Evolutionary conservation across 2,329 filamentous ascomycete genomes (phyloP), one percentile per base, ranked within the genome.

Genomic region (Helotiales sp.): DNA sequence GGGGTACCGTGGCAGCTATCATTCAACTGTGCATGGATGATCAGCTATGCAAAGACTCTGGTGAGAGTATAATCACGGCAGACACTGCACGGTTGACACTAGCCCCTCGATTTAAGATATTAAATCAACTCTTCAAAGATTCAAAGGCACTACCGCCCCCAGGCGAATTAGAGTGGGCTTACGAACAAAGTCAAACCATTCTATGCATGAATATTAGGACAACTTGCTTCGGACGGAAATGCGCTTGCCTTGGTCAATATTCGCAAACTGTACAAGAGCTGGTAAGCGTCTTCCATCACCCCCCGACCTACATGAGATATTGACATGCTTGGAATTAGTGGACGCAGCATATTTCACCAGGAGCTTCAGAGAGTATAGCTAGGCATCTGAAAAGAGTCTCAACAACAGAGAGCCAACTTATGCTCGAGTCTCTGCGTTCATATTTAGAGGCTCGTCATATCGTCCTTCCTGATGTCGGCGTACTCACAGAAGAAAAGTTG

Each of bases 1-100:
- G 55, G 55, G 47, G 19, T 29, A 47, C 36, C 3, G 34, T 33
- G n/a, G 55, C 15, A 13, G 55, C 55, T 8, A 42, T 46, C 10
- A 51, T 54, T 15, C 55, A 58, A 40, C 34, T 58, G 24, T 58
- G 55, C 27, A 51, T 50, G 34, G 52, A 54, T 30, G 42, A 42
- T 38, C 51, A 51, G 46, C 27, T 36, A 22, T 36, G 33, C 30
- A 50, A 50, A 38, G 36, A 22, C 13, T 25, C 7, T n/a, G 22
- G 51, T 33, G 22, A 48, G 17, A 49, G 36, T 29, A 34, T 27
- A 19, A 24, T 48, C 8, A 31, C 31, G 10, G 38, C 30, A 48
- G 31, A 54, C 22, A 30, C 31, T 17, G 42, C 31, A 9, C 42
- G 13, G 13, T n/a, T 54, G 6, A 54, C 52, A 34, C 24, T 58